Percentiles rank a stretch among this genome's conserved stretches.
Conservation (phyloP, 2,329 filamentous ascomycete species). For the Penicillium sp. region DNA sequence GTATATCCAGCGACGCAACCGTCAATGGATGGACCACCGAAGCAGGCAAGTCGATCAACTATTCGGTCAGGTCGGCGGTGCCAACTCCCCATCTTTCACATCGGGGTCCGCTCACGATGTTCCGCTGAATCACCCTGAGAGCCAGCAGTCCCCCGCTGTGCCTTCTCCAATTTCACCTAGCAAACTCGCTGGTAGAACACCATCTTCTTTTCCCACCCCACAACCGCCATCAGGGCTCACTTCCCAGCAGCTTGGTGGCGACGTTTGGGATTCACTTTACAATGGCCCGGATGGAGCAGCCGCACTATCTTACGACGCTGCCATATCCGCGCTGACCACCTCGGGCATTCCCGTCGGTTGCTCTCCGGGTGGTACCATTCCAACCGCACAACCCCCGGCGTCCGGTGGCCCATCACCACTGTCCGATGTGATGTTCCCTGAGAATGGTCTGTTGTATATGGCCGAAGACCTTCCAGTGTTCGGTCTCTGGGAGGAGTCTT, state of each 20-base stretch:
- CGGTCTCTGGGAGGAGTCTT: slow-evolving; percentile 31
- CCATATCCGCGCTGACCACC: slow-evolving; percentile 35
- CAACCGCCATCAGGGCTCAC: slow-evolving; percentile 13
- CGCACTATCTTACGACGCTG: slow-evolving; percentile 29
- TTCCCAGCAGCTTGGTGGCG: slow-evolving; percentile 17
- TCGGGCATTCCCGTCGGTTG: slow-evolving; percentile 35
- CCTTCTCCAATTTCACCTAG: slow-evolving; percentile 25
- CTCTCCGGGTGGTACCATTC: slow-evolving; percentile 32
- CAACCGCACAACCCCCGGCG: slow-evolving; percentile 13
- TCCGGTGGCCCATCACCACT: slow-evolving; percentile 30
- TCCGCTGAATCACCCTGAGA: not conserved
- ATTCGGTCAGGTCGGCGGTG: slow-evolving; percentile 38
- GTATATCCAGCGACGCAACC: slow-evolving; percentile 39
- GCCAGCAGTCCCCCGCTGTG: slow-evolving; percentile 12
- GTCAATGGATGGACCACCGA: slow-evolving; percentile 40
- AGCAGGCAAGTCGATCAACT: slow-evolving; percentile 44
- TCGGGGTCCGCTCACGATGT: slow-evolving; percentile 6
- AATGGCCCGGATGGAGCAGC: slow-evolving; percentile 17
- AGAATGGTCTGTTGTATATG: slow-evolving; percentile 36
- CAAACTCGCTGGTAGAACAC: slow-evolving; percentile 15
- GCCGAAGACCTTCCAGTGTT: slow-evolving; percentile 35
- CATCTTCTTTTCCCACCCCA: slow-evolving; percentile 16
- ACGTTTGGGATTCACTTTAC: slow-evolving; percentile 33
- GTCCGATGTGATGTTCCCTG: slow-evolving; percentile 34
- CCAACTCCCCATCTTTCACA: slow-evolving; percentile 9